Percentiles rank a stretch among this genome's conserved stretches.
These are phyloP conservation scores for Pueraria montana DNA, from an alignment of 306 rosid species.

Conservation along the genomic window DNA sequence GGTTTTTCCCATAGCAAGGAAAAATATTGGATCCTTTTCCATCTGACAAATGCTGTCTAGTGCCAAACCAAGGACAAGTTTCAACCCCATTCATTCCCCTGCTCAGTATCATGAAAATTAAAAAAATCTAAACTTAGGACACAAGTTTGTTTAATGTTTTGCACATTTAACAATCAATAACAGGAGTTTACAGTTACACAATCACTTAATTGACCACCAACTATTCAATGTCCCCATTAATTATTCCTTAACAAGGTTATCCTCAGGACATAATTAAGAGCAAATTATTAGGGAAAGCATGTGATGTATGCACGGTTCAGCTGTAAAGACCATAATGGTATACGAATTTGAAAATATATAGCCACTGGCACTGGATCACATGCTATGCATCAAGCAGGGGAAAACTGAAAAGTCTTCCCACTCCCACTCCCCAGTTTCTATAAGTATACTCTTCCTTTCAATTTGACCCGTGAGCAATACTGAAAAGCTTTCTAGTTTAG, in stretches of 20 bases:
- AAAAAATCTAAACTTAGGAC: slow-evolving; percentile 19
- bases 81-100: slow-evolving; percentile 28
- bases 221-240: neutral
- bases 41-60: slow-evolving; percentile 48
- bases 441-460: slow-evolving; percentile 44
- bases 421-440: slow-evolving; percentile 22
- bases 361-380: slow-evolving; percentile 45
- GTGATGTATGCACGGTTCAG: slow-evolving; percentile 34
- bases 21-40: slow-evolving; percentile 48
- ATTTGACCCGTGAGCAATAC: slow-evolving; percentile 45
- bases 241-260: neutral
- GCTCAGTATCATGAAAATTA: slow-evolving; percentile 13
- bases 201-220: neutral
- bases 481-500: slow-evolving; percentile 41
- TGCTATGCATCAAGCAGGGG: slow-evolving; percentile 40
- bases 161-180: neutral
- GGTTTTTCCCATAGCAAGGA: slow-evolving; percentile 27
- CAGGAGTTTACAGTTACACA: neutral
- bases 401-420: slow-evolving; percentile 13
- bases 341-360: slow-evolving; percentile 35
- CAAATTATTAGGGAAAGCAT: slow-evolving; percentile 43
- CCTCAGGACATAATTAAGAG: slow-evolving; percentile 33
- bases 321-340: slow-evolving; percentile 24
- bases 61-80: slow-evolving; percentile 42
- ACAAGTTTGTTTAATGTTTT: neutral